Evolutionary conservation across 768 basidiomycete species (phyloP), one percentile per base, ranked within the genome.

Genomic region (Amanita jacksonii): DNA sequence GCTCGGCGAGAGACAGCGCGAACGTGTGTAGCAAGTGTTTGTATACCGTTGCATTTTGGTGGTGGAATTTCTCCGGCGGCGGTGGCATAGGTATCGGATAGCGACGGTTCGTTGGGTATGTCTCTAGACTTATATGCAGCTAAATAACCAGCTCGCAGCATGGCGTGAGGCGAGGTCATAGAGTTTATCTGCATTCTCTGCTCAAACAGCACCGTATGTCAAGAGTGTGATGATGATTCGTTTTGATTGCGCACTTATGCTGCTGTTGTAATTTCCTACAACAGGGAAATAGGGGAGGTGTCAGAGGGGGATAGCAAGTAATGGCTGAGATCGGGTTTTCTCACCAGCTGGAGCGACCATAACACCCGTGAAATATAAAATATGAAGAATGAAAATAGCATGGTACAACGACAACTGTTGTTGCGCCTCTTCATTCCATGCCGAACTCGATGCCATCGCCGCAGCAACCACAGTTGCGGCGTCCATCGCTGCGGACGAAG

Each of bases 371-470:
- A n/a, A n/a, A n/a, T n/a, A n/a, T n/a, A n/a, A n/a, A n/a, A n/a
- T n/a, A n/a, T n/a, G n/a, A n/a, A 51, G 39, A 20, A 51, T 45
- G 34, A 51, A 51, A n/a, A 51, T 51, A 3, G 50, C 46, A 38
- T 51, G 50, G 16, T 51, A 51, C 15, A 51, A 39, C 38, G 50
- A 44, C 10, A 51, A 43, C 16, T 45, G n/a, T n/a, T n/a, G n/a
- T n/a, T n/a, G n/a, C n/a, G n/a, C n/a, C n/a, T n/a, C n/a, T n/a
- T n/a, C n/a, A n/a, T n/a, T n/a, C n/a, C n/a, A n/a, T n/a, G n/a
- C n/a, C n/a, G n/a, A n/a, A n/a, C n/a, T n/a, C n/a, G n/a, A n/a
- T n/a, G n/a, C n/a, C n/a, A n/a, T n/a, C n/a, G n/a, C n/a, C n/a
- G n/a, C n/a, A n/a, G n/a, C n/a, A n/a, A n/a, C n/a, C n/a, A n/a